These are phyloP conservation scores for Cladophialophora exuberans DNA, from an alignment of 2,329 filamentous ascomycete species.

Conservation along the genomic window DNA sequence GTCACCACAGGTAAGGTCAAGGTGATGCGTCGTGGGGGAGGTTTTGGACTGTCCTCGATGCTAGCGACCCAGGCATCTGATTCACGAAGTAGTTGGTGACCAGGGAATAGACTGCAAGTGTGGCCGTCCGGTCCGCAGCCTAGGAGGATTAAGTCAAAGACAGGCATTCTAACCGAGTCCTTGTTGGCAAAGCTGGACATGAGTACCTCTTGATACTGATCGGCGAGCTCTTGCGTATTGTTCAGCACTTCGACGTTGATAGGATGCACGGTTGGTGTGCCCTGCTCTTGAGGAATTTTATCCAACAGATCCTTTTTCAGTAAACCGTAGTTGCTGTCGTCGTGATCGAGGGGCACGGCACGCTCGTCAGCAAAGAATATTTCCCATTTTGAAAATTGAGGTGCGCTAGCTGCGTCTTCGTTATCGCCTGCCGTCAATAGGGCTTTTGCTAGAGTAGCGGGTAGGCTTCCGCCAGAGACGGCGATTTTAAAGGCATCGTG, in stretches of 20 bases:
- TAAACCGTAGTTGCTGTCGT: slow-evolving; percentile 91
- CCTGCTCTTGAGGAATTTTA: slow-evolving; percentile 73
- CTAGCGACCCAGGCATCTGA: slow-evolving; percentile 87
- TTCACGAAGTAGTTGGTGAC: slow-evolving; percentile 83
- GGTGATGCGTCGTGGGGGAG: slow-evolving; percentile 86
- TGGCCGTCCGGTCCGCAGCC: slow-evolving; percentile 96
- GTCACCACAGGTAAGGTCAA: slow-evolving; percentile 88
- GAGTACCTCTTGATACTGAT: slow-evolving; percentile 87
- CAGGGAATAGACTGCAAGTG: slow-evolving; percentile 94
- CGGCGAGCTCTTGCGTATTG: slow-evolving; percentile 88
- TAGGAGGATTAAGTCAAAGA: slow-evolving; percentile 91
- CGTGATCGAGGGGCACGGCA: slow-evolving; percentile 86
- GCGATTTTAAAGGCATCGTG: slow-evolving; percentile 88
- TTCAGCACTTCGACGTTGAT: slow-evolving; percentile 70
- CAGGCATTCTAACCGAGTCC: slow-evolving; percentile 90
- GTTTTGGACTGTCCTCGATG: slow-evolving; percentile 93
- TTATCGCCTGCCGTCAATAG: slow-evolving; percentile 59
- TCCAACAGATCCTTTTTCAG: slow-evolving; percentile 85
- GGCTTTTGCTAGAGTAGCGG: slow-evolving; percentile 82
- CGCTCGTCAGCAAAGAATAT: slow-evolving; percentile 99
- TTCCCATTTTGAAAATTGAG: slow-evolving; percentile 85
- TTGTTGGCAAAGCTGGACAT: slow-evolving; percentile 85
- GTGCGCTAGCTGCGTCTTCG: slow-evolving; percentile 22
- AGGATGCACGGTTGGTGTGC: slow-evolving; percentile 73
- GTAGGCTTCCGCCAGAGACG: slow-evolving; percentile 91